Conservation (phyloP, 2,329 filamentous ascomycete genomes). For the Trichoderma sp. region DNA sequence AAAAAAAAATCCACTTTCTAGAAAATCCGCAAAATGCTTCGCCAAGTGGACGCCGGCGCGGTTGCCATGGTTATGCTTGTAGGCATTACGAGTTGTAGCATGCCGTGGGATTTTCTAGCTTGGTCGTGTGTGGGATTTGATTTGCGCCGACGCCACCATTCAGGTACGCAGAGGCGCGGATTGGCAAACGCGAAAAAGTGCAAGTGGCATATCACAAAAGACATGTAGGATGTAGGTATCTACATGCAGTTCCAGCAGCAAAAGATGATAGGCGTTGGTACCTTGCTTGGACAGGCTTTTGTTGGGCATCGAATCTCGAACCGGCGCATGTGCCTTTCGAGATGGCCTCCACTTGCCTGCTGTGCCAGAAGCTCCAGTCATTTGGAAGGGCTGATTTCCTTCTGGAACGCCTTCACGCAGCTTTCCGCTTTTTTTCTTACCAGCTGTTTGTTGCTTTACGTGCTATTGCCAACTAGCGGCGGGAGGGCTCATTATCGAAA, state of each 20-base stretch:
- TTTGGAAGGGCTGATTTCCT: not conserved
- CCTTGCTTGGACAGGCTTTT: not conserved
- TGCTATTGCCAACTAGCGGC: not conserved
- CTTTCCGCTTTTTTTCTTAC: not conserved
- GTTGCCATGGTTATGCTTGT: not conserved
- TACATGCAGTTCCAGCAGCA: not conserved
- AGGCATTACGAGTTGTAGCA: not conserved
- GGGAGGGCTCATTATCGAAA: not conserved
- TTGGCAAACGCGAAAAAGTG: not conserved
- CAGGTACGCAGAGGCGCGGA: not conserved
- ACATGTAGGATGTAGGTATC: no score
- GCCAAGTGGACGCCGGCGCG: not conserved
- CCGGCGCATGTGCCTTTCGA: not conserved
- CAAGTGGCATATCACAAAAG: not conserved
- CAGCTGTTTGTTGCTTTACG: not conserved
- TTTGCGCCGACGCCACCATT: not conserved
- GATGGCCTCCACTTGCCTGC: not conserved
- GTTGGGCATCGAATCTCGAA: not conserved
- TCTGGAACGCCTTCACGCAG: conserved; percentile 6
- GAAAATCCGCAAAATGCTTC: not conserved
- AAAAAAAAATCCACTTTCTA: conserved; percentile 21
- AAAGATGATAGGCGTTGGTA: not conserved
- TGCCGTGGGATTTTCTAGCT: not conserved
- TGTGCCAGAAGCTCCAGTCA: not conserved
- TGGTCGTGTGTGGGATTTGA: not conserved